Evolutionary conservation across 129 eudicot species (phyloP).

Genomic region (Oenanthe sinensis): DNA sequence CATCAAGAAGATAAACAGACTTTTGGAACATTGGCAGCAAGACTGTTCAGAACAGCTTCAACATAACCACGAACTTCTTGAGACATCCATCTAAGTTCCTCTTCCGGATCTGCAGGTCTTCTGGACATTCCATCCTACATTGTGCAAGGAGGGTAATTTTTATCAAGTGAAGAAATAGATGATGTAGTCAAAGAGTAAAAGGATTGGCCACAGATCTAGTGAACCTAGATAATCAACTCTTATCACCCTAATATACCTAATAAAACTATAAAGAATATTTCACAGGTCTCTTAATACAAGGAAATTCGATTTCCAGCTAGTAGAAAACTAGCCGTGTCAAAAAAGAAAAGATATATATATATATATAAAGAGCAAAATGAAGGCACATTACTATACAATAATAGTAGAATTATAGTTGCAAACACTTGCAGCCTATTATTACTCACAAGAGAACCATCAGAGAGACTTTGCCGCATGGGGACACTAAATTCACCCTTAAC

Average conservation of each 20-base stretch:
- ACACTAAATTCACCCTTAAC: conserved; percentile 1
- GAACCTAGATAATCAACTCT: not conserved
- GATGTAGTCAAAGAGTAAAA: not conserved
- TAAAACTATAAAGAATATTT: not conserved
- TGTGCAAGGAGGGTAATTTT: conserved; percentile 1
- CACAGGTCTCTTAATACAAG: not conserved
- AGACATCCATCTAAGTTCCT: conserved; percentile 99
- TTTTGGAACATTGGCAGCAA: conserved; percentile 99
- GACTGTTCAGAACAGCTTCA: conserved; percentile 98
- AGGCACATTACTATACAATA: not conserved
- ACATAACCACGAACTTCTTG: conserved; percentile 99
- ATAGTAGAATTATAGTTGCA: not conserved
- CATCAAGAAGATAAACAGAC: conserved; percentile 24
- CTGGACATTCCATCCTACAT: conserved; percentile 84
- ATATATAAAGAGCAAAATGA: not conserved
- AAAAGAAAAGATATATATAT: not conserved
- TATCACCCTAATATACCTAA: not conserved
- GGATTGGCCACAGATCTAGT: not conserved
- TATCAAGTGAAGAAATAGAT: not conserved
- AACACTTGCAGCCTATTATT: not conserved
- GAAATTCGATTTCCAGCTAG: not conserved
- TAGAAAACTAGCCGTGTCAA: not conserved
- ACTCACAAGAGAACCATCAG: conserved; percentile 7
- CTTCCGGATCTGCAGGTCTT: conserved; percentile 96
- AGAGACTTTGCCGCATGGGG: conserved; percentile 8